A percentile compares a stretch with the other conserved stretches of the same genome.
Evolutionary conservation across 2,329 filamentous ascomycete genomes (phyloP).

Genomic region (Penicillium occitanis): DNA sequence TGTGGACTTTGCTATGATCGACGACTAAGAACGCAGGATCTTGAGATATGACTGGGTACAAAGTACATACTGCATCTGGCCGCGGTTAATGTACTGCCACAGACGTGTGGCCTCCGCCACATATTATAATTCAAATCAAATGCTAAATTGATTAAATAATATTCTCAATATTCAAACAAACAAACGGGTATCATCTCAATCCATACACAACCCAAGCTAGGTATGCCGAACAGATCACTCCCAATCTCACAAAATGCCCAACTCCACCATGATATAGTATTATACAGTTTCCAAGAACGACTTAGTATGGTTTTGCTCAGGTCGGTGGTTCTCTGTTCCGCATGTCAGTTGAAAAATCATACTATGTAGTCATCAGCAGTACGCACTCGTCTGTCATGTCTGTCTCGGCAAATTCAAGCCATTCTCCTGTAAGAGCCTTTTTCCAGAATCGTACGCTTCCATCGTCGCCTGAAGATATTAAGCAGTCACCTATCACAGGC

Average conservation of each 20-base stretch:
- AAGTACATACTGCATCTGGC: not conserved
- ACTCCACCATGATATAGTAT: conserved; percentile 2
- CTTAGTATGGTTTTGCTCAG: not conserved
- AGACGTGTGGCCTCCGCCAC: not conserved
- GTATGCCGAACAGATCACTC: not conserved
- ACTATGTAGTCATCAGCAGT: not conserved
- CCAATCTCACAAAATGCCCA: not conserved
- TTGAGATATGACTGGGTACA: not conserved
- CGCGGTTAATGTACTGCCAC: not conserved
- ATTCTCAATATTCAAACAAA: not conserved
- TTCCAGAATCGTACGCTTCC: conserved; percentile 47
- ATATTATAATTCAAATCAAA: not conserved
- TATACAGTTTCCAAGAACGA: not conserved
- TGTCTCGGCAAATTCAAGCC: conserved; percentile 47
- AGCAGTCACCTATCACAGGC: conserved; percentile 38
- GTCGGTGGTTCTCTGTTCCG: not conserved
- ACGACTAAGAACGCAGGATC: not conserved
- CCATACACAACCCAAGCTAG: not conserved
- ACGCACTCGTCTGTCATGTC: conserved; percentile 38
- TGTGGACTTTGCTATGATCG: not conserved
- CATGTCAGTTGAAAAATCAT: not conserved
- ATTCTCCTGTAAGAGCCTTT: conserved; percentile 44
- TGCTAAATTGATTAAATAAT: not conserved
- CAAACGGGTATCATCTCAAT: conserved; percentile 17
- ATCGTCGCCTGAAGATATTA: conserved; percentile 47